Evolutionary conservation across 2,329 filamentous ascomycete genomes (phyloP), one percentile per base, ranked within the genome.

Genomic region (Colletotrichum coccodes): DNA sequence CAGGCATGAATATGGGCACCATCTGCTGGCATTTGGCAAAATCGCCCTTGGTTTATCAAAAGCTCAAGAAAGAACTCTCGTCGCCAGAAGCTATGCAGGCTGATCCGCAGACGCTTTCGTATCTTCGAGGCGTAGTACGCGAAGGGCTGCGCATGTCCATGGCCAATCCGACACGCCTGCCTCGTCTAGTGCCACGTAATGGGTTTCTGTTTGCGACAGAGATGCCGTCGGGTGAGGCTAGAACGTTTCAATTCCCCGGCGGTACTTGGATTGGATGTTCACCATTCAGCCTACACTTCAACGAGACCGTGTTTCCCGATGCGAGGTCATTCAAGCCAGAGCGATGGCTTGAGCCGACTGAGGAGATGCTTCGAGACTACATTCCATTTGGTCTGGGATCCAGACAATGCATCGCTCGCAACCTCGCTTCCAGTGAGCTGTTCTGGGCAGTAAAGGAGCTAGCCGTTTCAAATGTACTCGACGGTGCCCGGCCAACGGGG

Each of bases 1-100:
- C 57, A 3, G 57, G 57, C 9, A 60, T 60, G 57, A 60, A 60
- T 16, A 30, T 60, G 18, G 57, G 57, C 32, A 36, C 57, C 12
- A 60, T 60, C 11, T 60, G 57, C 14, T 60, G 57, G 57, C 57
- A 60, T 21, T 16, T 60, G 4, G 57, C 57, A 21, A 4, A 21
- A 2, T 60, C 57, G 9, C 57, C 57, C 3, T 4, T 9, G 6
- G 34, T 21, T 0, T 60, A 50, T n/a, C 30, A n/a, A 1, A 60
- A 50, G 23, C 57, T 49, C 3, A 38, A 36, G 14, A 23, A 23
- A 1, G 57, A 60, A 18, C 57, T 60, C 21, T 21, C 44, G 23
- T 36, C 32, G 11, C 44, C 57, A 2, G 44, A 18, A 5, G 32
- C 44, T 8, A 4, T 32, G 30, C 32, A 50, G 32, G 44, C 21